These are phyloP conservation scores for Pyrus betulifolia DNA, from an alignment of 306 rosid genomes.

Conservation along the genomic window DNA sequence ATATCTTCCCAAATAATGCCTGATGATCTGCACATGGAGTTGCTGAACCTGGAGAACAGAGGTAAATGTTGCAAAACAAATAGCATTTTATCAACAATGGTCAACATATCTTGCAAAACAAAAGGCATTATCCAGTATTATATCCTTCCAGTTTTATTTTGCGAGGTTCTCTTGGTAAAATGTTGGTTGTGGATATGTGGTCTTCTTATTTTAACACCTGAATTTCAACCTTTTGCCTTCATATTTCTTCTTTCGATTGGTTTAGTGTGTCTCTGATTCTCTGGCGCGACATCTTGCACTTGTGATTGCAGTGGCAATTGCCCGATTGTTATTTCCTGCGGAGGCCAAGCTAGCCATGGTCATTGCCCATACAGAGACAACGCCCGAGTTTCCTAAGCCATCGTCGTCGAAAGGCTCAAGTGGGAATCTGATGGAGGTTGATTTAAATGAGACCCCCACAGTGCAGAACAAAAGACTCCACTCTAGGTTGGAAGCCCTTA, in stretches of 20 bases:
- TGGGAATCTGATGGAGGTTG: slow-evolving; percentile 41
- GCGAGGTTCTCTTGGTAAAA: background rate
- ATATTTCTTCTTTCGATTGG: background rate
- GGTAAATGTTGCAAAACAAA: slow-evolving; percentile 10
- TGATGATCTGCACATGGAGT: slow-evolving; percentile 41
- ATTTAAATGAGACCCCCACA: slow-evolving; percentile 41
- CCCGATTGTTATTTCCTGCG: slow-evolving; percentile 37
- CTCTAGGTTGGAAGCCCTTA: slow-evolving; percentile 38
- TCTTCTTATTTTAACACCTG: background rate
- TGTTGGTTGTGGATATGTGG: background rate
- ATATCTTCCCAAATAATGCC: slow-evolving; percentile 26
- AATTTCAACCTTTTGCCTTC: background rate
- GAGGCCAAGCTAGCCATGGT: slow-evolving; percentile 46
- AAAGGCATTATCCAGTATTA: background rate
- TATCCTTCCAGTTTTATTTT: background rate
- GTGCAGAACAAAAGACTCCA: slow-evolving; percentile 35
- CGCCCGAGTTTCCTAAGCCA: slow-evolving; percentile 23
- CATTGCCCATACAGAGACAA: slow-evolving; percentile 34
- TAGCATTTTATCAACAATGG: background rate
- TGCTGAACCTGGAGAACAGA: slow-evolving; percentile 45
- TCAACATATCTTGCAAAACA: background rate
- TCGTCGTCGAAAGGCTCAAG: slow-evolving; percentile 22
- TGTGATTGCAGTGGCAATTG: slow-evolving; percentile 40
- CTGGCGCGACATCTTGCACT: background rate
- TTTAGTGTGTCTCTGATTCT: background rate